These are phyloP conservation scores for Cruciata laevipes DNA, from an alignment of 257 asterid species.

Conservation along the genomic window DNA sequence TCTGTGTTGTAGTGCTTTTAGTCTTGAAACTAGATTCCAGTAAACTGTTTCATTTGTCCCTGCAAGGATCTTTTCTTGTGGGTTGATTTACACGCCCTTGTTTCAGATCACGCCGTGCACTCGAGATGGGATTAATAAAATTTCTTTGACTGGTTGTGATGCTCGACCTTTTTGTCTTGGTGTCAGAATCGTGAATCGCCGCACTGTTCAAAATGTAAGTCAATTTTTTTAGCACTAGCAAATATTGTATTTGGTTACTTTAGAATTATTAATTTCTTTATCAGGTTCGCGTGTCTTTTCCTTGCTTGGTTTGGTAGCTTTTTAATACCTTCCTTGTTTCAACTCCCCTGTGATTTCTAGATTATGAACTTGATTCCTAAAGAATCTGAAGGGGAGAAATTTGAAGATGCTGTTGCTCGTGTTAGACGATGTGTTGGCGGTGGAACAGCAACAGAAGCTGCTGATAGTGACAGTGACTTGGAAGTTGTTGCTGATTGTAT, in stretches of 20 bases:
- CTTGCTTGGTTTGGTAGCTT: neutral
- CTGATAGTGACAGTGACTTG: slow-evolving; percentile 96
- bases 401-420: slow-evolving; percentile 93
- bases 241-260: too few relatives aligned
- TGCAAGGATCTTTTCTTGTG: slow-evolving; percentile 2
- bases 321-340: slow-evolving; percentile 16
- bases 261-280: too few relatives aligned
- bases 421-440: slow-evolving; percentile 59
- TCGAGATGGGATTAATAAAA: slow-evolving; percentile 88
- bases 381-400: slow-evolving; percentile 78
- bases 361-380: slow-evolving; percentile 76
- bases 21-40: neutral
- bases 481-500: slow-evolving; percentile 96
- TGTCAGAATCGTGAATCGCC: slow-evolving; percentile 86
- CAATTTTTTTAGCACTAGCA: slow-evolving; percentile 4
- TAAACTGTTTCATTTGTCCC: neutral
- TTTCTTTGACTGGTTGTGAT: slow-evolving; percentile 80
- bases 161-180: slow-evolving; percentile 88
- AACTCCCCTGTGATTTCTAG: slow-evolving; percentile 28
- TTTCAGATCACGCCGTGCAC: slow-evolving; percentile 84
- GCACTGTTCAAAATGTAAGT: slow-evolving; percentile 73
- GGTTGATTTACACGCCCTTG: slow-evolving; percentile 26
- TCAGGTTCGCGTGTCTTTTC: neutral
- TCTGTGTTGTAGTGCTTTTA: neutral
- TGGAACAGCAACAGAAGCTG: slow-evolving; percentile 78